A percentile compares a stretch with the other conserved stretches of the same genome.
phyloP scores from a whole-genome alignment of 2,329 filamentous ascomycete species.

The Curvularia hawaiiensis region DNA sequence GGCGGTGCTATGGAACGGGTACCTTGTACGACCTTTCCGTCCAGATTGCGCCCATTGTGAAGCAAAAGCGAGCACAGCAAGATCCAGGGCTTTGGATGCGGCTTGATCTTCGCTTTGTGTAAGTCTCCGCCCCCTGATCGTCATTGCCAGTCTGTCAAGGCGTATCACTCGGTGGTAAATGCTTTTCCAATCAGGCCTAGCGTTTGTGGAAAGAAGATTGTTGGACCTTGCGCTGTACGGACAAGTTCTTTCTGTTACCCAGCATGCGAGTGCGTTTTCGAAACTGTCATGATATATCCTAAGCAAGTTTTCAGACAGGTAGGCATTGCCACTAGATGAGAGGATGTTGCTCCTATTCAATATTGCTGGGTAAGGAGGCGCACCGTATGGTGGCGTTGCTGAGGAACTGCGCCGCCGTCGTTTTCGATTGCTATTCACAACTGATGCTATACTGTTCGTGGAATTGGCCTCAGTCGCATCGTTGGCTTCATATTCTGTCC shows the following conservation, averaged over 20 bases:
- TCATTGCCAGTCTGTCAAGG: slow-evolving; percentile 53
- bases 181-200: slow-evolving; percentile 55
- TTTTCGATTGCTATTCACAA: slow-evolving; percentile 28
- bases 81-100: slow-evolving; percentile 54
- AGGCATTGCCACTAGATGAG: slow-evolving; percentile 43
- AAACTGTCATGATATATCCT: slow-evolving; percentile 61
- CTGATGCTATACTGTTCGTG: slow-evolving; percentile 11
- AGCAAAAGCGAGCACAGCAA: slow-evolving; percentile 59
- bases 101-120: slow-evolving; percentile 51
- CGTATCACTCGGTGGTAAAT: slow-evolving; percentile 58
- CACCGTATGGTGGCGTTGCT: slow-evolving; percentile 25
- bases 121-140: slow-evolving; percentile 50
- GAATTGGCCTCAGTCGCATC: slow-evolving; percentile 5
- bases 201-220: slow-evolving; percentile 36
- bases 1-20: slow-evolving; percentile 32
- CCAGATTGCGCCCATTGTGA: slow-evolving; percentile 54
- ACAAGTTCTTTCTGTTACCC: slow-evolving; percentile 60
- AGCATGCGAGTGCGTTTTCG: slow-evolving; percentile 60
- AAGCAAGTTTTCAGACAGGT: slow-evolving; percentile 53
- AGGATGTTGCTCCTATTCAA: slow-evolving; percentile 39
- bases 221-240: slow-evolving; percentile 51
- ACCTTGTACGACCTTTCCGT: slow-evolving; percentile 33
- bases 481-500: slow-evolving; percentile 8
- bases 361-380: slow-evolving; percentile 25
- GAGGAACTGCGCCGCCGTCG: slow-evolving; percentile 33